Evolutionary conservation across 257 asterid species (phyloP), one percentile per base, ranked within the genome.

Genomic region (Solanum piurae): DNA sequence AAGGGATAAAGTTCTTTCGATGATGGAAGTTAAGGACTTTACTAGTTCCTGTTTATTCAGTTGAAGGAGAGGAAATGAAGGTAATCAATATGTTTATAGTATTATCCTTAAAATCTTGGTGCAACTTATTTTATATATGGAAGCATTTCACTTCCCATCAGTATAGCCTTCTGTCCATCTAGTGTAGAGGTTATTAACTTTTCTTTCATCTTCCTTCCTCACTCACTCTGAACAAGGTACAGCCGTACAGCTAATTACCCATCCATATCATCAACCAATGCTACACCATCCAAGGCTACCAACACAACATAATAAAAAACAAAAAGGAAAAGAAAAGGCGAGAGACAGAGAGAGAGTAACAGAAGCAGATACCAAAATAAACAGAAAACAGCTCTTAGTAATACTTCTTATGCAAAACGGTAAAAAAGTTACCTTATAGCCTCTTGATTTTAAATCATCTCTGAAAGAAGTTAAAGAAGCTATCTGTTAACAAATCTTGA

Each of bases 381-480:
- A 85, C 64, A 60, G 82, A 89, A 52, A n/a, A 49, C 7, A 5
- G 25, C 60, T 68, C 9, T 31, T n/a, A 72, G 72, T 20, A 21
- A 42, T 23, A 1, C 13, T n/a, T 77, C 60, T 42, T n/a, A 73
- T 20, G 69, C 52, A 3, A 18, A 31, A 29, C 12, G 29, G 31
- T 11, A 9, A 55, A 34, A 83, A 25, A 23, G 74, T 86, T 94
- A 97, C 99, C 92, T 8, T 84, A 85, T 83, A 11, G 55, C 98
- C 97, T 75, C 93, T 87, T 86, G 93, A 90, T 64, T 87, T 1
- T 87, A 97, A 77, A 18, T 90, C 92, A 86, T 94, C 68, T 92
- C 99, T 94, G 93, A 80, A 85, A 88, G 8, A 85, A 44, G n/a
- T 7, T 77, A 80, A 21, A 20, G 44, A 40, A 90, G n/a, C 76